Evolutionary conservation across 2,329 filamentous ascomycete species (phyloP).

Genomic region (Ciborinia camelliae): DNA sequence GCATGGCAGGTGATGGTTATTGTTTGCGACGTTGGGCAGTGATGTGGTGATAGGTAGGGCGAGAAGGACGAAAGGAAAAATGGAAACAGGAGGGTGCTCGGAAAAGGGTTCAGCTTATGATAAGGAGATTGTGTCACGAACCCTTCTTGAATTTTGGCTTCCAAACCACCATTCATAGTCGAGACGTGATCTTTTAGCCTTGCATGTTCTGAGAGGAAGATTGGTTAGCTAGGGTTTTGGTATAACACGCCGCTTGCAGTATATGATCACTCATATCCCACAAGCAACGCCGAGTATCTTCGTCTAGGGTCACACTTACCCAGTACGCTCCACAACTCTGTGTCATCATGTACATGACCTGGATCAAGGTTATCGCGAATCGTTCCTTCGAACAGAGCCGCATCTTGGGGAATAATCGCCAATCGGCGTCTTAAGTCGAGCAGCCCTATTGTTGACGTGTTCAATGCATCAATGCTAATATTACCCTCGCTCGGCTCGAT

Average conservation of each 20-base stretch:
- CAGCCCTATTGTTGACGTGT: slow-evolving; percentile 87
- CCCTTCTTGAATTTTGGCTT: slow-evolving; percentile 92
- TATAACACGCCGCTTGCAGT: slow-evolving; percentile 29
- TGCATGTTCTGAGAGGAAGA: slow-evolving; percentile 67
- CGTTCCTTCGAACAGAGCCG: slow-evolving; percentile 89
- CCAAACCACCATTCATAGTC: slow-evolving; percentile 82
- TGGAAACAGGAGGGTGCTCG: neutral
- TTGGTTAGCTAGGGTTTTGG: slow-evolving; percentile 41
- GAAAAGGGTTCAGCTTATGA: slow-evolving; percentile 19
- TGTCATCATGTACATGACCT: slow-evolving; percentile 91
- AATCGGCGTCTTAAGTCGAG: slow-evolving; percentile 83
- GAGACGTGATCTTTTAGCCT: slow-evolving; percentile 86
- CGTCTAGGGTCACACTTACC: slow-evolving; percentile 54
- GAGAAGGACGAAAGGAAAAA: slow-evolving; percentile 17
- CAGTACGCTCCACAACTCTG: slow-evolving; percentile 92
- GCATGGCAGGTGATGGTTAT: slow-evolving; percentile 18
- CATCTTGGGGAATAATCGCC: slow-evolving; percentile 97
- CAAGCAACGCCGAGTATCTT: slow-evolving; percentile 24
- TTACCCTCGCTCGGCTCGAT: slow-evolving; percentile 82
- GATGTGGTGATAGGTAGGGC: slow-evolving; percentile 20
- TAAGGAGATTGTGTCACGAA: slow-evolving; percentile 46
- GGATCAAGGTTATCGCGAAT: slow-evolving; percentile 95
- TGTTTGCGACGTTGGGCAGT: slow-evolving; percentile 20
- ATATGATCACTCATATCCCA: slow-evolving; percentile 33
- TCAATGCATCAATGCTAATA: slow-evolving; percentile 84